Conservation (phyloP, 257 asterid genomes). For the Galeopsis tetrahit region DNA sequence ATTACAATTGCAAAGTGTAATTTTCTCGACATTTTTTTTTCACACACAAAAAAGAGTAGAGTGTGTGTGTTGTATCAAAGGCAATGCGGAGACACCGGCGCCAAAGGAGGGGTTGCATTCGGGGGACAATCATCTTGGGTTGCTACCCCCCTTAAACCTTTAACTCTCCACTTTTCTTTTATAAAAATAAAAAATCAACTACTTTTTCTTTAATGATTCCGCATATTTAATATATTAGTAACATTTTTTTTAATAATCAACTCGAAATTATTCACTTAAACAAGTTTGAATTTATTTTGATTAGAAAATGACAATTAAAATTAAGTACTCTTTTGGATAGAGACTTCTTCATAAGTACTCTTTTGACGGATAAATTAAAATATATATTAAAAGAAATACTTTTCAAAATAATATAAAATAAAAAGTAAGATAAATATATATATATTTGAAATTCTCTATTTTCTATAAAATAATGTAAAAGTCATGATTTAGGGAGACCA, state of each 20-base stretch:
- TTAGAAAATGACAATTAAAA: too few relatives aligned
- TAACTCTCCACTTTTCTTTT: constrained; percentile 12
- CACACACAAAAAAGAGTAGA: constrained; percentile 32
- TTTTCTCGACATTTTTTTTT: not conserved
- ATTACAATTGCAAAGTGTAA: constrained; percentile 12
- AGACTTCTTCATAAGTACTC: too few relatives aligned
- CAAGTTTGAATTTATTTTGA: too few relatives aligned
- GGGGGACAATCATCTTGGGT: constrained; percentile 65
- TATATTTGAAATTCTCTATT: too few relatives aligned
- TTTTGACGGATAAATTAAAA: too few relatives aligned
- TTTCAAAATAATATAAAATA: too few relatives aligned
- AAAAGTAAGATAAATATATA: too few relatives aligned
- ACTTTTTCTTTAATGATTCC: constrained; percentile 29
- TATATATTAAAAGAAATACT: too few relatives aligned
- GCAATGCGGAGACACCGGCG: constrained; percentile 73
- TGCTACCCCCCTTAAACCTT: constrained; percentile 27
- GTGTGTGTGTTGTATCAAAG: constrained; percentile 17
- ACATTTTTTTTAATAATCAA: too few relatives aligned
- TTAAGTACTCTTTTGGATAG: too few relatives aligned
- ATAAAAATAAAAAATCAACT: too few relatives aligned
- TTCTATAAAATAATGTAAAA: constrained; percentile 15
- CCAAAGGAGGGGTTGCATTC: constrained; percentile 51
- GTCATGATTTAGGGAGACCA: constrained; percentile 58
- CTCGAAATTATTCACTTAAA: too few relatives aligned
- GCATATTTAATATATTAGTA: constrained; percentile 19